A percentile compares a stretch with the other conserved stretches of the same genome.
phyloP scores from a whole-genome alignment of 164 flowering plant genomes.

The Malania oleifera region DNA sequence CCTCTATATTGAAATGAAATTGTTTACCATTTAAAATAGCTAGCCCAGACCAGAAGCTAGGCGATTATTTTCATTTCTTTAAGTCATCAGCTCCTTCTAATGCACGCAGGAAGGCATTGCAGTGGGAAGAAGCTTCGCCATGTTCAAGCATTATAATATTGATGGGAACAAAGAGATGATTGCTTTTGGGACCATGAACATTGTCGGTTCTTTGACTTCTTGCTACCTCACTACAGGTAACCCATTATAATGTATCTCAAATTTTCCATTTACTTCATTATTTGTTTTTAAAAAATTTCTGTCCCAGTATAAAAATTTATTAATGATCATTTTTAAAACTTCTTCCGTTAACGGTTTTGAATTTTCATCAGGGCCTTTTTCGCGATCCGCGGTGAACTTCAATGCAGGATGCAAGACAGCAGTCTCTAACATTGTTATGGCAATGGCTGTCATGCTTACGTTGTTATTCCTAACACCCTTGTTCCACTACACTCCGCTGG shows the following conservation, averaged over 20 bases:
- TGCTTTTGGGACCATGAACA: conserved; percentile 87
- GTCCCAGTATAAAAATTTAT: too few species aligned
- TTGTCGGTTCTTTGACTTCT: conserved; percentile 74
- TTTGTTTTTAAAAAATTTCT: too few species aligned
- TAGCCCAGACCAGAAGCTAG: too few species aligned
- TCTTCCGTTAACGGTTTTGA: not conserved
- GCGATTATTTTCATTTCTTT: too few species aligned
- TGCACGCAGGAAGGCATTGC: conserved; percentile 80
- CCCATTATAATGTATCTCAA: not conserved
- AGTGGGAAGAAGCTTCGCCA: conserved; percentile 84
- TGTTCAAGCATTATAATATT: conserved; percentile 80
- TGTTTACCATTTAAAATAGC: too few species aligned
- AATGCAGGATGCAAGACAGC: conserved; percentile 81
- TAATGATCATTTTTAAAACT: not conserved
- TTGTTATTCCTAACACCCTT: conserved; percentile 54
- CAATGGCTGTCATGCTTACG: conserved; percentile 61
- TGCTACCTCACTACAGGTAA: conserved; percentile 84
- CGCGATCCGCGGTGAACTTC: conserved; percentile 69
- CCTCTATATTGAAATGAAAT: too few species aligned
- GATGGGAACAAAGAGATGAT: conserved; percentile 99
- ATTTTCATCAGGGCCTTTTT: conserved; percentile 61
- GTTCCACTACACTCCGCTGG: conserved; percentile 68
- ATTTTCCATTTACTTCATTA: too few species aligned
- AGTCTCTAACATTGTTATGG: conserved; percentile 67
- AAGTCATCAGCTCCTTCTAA: not conserved